These are phyloP conservation scores for Suhomyces kilbournensis DNA, from an alignment of 805 yeast genomes.

Conservation along the genomic window DNA sequence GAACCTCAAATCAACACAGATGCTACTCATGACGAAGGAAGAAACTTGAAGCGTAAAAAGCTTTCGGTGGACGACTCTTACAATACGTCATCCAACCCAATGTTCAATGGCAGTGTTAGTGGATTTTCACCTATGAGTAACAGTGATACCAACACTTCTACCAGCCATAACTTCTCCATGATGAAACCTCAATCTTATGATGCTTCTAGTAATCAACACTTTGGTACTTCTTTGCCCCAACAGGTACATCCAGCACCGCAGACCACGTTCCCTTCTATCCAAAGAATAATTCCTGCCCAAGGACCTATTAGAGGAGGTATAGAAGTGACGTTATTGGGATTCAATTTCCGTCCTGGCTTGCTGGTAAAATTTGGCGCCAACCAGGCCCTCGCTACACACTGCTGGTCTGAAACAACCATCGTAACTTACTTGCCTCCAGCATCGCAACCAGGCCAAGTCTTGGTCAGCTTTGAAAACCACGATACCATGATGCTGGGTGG, in stretches of 20 bases:
- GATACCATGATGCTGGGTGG: constrained; percentile 31
- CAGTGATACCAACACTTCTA: constrained; percentile 39
- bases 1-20: constrained; percentile 46
- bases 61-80: constrained; percentile 46
- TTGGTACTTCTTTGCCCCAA: constrained; percentile 12
- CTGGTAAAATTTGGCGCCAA: constrained; percentile 83
- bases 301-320: constrained; percentile 97
- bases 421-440: constrained; percentile 95
- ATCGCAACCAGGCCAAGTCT: constrained; percentile 82
- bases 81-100: constrained; percentile 31
- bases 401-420: constrained; percentile 94
- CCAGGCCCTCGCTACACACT: constrained; percentile 78
- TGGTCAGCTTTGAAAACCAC: constrained; percentile 72
- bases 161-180: constrained; percentile 9
- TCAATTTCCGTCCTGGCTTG: constrained; percentile 79
- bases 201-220: constrained; percentile 2
- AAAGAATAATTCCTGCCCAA: constrained; percentile 88
- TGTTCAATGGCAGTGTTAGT: constrained; percentile 38
- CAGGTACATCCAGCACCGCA: constrained; percentile 7
- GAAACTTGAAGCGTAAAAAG: constrained; percentile 49
- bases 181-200: background rate
- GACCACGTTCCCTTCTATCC: constrained; percentile 54
- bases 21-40: constrained; percentile 24
- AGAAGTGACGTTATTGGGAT: constrained; percentile 87
- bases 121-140: constrained; percentile 46